These are phyloP conservation scores for Mallotus nudiflorus DNA, from an alignment of 345 rosid genomes.

Conservation along the genomic window DNA sequence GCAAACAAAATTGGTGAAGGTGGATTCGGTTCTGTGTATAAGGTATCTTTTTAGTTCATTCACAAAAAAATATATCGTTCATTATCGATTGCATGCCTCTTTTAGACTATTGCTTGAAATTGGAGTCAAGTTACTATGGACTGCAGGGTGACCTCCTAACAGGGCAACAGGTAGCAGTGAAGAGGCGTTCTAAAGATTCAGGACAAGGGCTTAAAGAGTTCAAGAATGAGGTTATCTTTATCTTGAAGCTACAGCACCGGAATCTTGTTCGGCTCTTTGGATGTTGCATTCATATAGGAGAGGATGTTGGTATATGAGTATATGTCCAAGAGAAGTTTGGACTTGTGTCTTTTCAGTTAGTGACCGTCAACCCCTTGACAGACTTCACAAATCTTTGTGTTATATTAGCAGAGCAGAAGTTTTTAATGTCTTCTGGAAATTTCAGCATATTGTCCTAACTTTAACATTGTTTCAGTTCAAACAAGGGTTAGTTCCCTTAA, in stretches of 20 bases:
- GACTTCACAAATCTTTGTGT: no score
- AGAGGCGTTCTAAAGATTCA: slow-evolving; percentile 20
- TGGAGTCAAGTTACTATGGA: not conserved
- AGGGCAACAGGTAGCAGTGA: slow-evolving; percentile 20
- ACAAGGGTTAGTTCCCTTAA: slow-evolving; percentile 14
- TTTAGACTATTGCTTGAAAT: no score
- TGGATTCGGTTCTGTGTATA: slow-evolving; percentile 16
- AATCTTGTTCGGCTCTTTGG: slow-evolving; percentile 24
- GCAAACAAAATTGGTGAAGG: slow-evolving; percentile 20
- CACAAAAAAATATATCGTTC: not conserved
- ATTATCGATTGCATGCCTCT: not conserved
- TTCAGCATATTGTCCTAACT: slow-evolving; percentile 1
- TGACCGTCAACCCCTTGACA: not conserved
- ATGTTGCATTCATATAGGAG: slow-evolving; percentile 21
- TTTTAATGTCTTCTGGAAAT: not conserved
- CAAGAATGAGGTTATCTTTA: slow-evolving; percentile 18
- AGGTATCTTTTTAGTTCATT: not conserved
- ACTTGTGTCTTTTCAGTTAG: slow-evolving; percentile 13
- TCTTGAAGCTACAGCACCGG: slow-evolving; percentile 19
- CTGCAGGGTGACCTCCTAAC: slow-evolving; percentile 13
- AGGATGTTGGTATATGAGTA: slow-evolving; percentile 13
- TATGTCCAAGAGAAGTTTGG: slow-evolving; percentile 14
- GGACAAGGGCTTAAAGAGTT: slow-evolving; percentile 21
- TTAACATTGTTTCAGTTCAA: not conserved
- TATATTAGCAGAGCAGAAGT: no score